phyloP scores from a whole-genome alignment of 352 stramenopile species.

The Phytophthora parvispora region DNA sequence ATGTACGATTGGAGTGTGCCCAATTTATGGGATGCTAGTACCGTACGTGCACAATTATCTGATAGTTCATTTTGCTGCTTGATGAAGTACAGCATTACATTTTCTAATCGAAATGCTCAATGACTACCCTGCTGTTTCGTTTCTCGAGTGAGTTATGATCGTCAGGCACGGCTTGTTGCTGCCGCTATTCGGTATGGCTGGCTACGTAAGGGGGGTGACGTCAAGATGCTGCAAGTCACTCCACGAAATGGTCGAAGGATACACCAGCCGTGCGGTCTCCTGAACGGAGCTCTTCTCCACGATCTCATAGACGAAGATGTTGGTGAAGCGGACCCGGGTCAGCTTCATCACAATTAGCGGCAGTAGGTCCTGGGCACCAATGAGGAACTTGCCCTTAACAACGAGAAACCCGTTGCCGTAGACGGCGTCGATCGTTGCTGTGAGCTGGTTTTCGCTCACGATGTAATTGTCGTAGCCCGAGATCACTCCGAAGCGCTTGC shows the following conservation, averaged over 20 bases:
- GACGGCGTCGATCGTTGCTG: constrained; percentile 39
- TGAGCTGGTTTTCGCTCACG: constrained; percentile 20
- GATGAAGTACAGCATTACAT: too few relatives aligned
- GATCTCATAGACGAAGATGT: constrained; percentile 37
- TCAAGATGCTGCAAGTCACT: constrained; percentile 24
- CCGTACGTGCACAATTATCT: too few relatives aligned
- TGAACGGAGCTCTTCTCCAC: constrained; percentile 16
- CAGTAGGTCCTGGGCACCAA: constrained; percentile 38
- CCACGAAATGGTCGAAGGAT: constrained; percentile 36
- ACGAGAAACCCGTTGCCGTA: constrained; percentile 46
- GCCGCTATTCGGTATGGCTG: not conserved
- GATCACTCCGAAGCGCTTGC: constrained; percentile 26
- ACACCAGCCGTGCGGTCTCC: constrained; percentile 28
- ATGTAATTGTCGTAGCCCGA: constrained; percentile 31
- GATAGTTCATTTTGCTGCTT: too few relatives aligned
- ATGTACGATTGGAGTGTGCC: too few relatives aligned
- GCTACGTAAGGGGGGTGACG: constrained; percentile 22
- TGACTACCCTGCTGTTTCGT: not conserved
- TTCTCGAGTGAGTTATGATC: too few relatives aligned
- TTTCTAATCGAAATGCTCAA: not conserved
- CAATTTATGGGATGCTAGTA: too few relatives aligned
- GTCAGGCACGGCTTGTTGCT: not conserved
- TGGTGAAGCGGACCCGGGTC: constrained; percentile 28
- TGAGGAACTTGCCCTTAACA: constrained; percentile 37
- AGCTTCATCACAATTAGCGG: constrained; percentile 44